These are phyloP conservation scores for Mycena rebaudengoi DNA, from an alignment of 768 basidiomycete genomes.

Conservation along the genomic window DNA sequence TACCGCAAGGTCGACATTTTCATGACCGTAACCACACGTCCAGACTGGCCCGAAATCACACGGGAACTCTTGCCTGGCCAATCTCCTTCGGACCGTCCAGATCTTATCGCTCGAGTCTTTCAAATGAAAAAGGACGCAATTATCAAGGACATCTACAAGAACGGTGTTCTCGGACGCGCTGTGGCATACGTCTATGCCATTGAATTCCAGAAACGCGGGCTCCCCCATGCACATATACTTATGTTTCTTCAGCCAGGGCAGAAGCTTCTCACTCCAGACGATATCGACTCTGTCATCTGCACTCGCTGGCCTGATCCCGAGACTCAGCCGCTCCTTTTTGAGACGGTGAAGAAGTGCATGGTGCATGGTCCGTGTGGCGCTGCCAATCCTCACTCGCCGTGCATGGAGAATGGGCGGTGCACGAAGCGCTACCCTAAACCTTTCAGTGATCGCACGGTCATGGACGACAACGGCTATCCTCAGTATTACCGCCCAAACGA, in stretches of 20 bases:
- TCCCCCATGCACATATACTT: constrained; percentile 60
- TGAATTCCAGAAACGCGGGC: constrained; percentile 63
- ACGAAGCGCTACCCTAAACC: constrained; percentile 17
- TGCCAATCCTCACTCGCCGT: constrained; percentile 16
- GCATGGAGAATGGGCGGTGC: constrained; percentile 30
- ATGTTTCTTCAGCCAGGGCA: constrained; percentile 53
- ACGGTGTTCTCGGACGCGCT: constrained; percentile 49
- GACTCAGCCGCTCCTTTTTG: constrained; percentile 32
- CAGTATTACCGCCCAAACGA: not conserved
- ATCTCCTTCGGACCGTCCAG: constrained; percentile 52
- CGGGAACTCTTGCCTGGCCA: constrained; percentile 48
- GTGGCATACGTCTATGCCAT: constrained; percentile 46
- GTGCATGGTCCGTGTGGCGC: constrained; percentile 44
- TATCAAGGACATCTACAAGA: constrained; percentile 43
- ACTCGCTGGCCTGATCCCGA: constrained; percentile 20
- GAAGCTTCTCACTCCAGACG: not conserved
- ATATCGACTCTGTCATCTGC: constrained; percentile 2
- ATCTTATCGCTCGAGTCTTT: constrained; percentile 58
- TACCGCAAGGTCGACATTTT: constrained; percentile 53
- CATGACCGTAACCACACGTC: constrained; percentile 62
- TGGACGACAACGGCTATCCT: constrained; percentile 14
- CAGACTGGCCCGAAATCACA: constrained; percentile 56
- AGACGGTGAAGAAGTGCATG: constrained; percentile 34
- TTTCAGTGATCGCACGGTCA: not conserved
- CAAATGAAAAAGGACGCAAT: constrained; percentile 49